Evolutionary conservation across 2,329 filamentous ascomycete genomes (phyloP), one percentile per base, ranked within the genome.

Genomic region (Hypocreales sp.): DNA sequence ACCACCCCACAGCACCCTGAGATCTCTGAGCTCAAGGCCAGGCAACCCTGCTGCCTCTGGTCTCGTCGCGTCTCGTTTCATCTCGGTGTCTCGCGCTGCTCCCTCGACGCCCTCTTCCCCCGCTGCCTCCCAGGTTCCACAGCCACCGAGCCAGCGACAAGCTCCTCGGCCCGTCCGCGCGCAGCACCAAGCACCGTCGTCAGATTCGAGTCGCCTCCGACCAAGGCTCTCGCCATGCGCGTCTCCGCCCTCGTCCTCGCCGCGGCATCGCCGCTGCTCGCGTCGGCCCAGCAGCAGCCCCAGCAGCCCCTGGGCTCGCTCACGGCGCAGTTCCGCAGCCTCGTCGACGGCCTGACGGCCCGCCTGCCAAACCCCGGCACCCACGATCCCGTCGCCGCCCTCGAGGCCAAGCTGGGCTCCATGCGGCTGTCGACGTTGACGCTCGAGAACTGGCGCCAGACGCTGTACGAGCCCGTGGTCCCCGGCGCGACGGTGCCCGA

Each of bases 371-470:
- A 55, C 38, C 58, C 61, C 22, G 60, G 53, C 36, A 48, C 37
- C 25, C 44, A 50, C 37, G 51, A 58, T 26, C 45, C 53, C 22
- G 47, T 56, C 24, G 53, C 57, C 10, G 58, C 61, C 26, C 38
- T 46, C 19, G 48, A 55, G 39, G 48, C 55, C 38, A 56, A 59
- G 46, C 33, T 47, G 34, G 46, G 48, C 35, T 42, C 47, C 23
- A 48, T 55, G 49, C 51, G 49, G 55, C 67, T 47, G 48, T 65
- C 51, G 26, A 46, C 46, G 26, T 49, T 87, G 40, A 75, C 71
- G 5, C 58, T 82, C 31, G 58, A 72, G 37, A 78, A 76, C 61
- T 82, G 79, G 77, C 69, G 74, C 49, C 55, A 75, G 15, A 69
- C 72, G 3, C 58, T 87, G 33, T 73, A 69, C 45, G 58, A 58